Base-by-base conservation (phyloP, 1,139 yeast genomes). In the Debaryomycetaceae sp. region DNA sequence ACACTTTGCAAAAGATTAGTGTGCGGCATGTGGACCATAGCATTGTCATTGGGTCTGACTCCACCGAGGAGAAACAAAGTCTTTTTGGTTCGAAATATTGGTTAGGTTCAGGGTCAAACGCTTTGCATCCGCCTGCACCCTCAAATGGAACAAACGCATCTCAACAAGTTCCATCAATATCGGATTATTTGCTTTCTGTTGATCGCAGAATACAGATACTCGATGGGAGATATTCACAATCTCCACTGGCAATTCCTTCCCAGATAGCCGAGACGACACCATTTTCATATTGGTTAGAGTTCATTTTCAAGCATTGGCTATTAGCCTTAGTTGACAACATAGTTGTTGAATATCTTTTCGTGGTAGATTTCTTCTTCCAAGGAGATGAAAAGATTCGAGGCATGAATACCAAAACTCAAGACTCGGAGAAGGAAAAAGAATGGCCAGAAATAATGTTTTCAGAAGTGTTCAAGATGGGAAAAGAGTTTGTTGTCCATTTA, bases 251-350 rank as follows among this genome's bases (percentile, higher is more conserved):
- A 0, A 82, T 90, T 65, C 82, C 89, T 5, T 87, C 95, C 0
- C 95, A 87, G 58, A 86, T 88, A 35, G 96, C 97, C 0, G 96
- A 89, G 62, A 78, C 84, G 8, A 82, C 83, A 36, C 83, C 83
- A 3, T 72, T 78, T 52, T 69, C 78, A 7, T 83, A 83, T 56
- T 81, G 85, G 79, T 68, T 86, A 46, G 97, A 90, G 57, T 79
- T 80, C 47, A 82, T 87, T 0, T 88, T 83, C 61, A 72, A 85
- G 46, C 87, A 87, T 55, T 81, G 89, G 68, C 82, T 84, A 49
- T 65, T 83, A 36, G 93, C 96, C 0, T 60, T 90, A 6, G 63
- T 84, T 27, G 96, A 89, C 58, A 90, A 89, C 62, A 80, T 84
- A 14, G 75, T 84, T 1, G 91, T 83, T 5, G 97, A 91, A 60